Evolutionary conservation across 1,284 basidiomycete genomes (phyloP), one percentile per base, ranked within the genome.

Genomic region (Ustilago loliicola): DNA sequence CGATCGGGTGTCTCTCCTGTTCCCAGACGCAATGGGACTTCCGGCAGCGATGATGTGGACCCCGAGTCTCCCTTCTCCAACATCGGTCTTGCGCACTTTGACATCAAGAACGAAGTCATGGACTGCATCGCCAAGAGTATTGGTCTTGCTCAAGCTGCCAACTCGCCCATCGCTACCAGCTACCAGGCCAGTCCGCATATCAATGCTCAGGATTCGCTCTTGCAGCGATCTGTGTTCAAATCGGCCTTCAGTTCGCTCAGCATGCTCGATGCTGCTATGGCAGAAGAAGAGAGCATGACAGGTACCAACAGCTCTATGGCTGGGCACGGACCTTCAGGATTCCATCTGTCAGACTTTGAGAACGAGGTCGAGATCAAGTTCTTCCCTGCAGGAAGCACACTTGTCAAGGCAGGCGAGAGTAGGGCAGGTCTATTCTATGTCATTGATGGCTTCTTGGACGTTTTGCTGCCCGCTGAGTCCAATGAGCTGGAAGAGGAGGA

Each of bases 81-180:
- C 51, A 67, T 68, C 34, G 68, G 71, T 17, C 81, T 86, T 2
- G 90, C 91, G 25, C 91, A 93, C 48, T 96, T 97, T 83, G 94
- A 98, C 83, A 90, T 99, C 40, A 91, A 94, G 50, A 94, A 95
- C 77, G 94, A 94, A 75, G 95, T 99, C 36, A 95, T 99, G 93
- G 92, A 93, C 5, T 97, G 94, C 87, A 97, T 99, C 69, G 95
- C 96, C 1, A 96, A 96, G 86, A 97, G 95, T 5, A 98, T 99
- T 65, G 96, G 96, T 3, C 89, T 99, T 13, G 89, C 94, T n/a
- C 96, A 97, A 78, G 92, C 94, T 8, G 55, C 66, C 3, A 66
- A 72, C 2, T 72, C 67, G 15, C 75, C 74, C 2, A 63, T 88
- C 83, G 56, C 87, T 79, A 29, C 65, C 6, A 57, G 85, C 86